Base-by-base conservation (phyloP, 306 rosid species). In the Dicorynia guianensis region DNA sequence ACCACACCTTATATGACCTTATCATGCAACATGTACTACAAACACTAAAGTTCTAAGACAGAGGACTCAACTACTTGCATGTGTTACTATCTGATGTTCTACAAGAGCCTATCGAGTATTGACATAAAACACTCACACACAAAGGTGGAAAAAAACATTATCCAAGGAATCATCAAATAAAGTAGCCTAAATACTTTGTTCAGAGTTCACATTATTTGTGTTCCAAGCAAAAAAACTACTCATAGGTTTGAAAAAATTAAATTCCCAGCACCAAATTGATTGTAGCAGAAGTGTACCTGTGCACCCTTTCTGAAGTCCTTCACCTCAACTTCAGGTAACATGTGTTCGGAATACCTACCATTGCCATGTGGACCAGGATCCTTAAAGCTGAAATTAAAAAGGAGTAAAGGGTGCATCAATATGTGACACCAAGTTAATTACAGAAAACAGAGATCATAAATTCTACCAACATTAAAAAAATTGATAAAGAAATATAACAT, bases 301-400 rank as follows among this genome's bases (percentile, higher is more conserved):
- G 97, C 99, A 67, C 99, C 99, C 96, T 96, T 96, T 78, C 99
- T 87, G 71, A 96, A 96, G 81, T 93, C 89, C 84, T 91, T 96
- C 82, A 70, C 72, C 80, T 89, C 96, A 84, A 96, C 82, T 88
- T 96, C 99, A 12, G 99, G 99, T 80, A 85, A 68, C 99, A 96
- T 93, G 80, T 76, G 97, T 61, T 90, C 88, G 15, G 96, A 89
- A 79, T 88, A 96, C 81, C 99, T 88, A 50, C 99, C 99, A 79
- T 92, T 90, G 65, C 99, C 99, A 80, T 89, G 93, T 4, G 94
- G 99, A 81, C 99, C 99, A 43, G 98, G 97, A 84, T 96, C 99
- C 85, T 81, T 69, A 83, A 96, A 96, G 82, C 99, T 96, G 85
- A 76, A 17, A 25, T 25, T 25, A 68, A 48, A 33, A 20, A 71